phyloP scores from a whole-genome alignment of 305 asterid genomes.

The Coffea humblotiana region DNA sequence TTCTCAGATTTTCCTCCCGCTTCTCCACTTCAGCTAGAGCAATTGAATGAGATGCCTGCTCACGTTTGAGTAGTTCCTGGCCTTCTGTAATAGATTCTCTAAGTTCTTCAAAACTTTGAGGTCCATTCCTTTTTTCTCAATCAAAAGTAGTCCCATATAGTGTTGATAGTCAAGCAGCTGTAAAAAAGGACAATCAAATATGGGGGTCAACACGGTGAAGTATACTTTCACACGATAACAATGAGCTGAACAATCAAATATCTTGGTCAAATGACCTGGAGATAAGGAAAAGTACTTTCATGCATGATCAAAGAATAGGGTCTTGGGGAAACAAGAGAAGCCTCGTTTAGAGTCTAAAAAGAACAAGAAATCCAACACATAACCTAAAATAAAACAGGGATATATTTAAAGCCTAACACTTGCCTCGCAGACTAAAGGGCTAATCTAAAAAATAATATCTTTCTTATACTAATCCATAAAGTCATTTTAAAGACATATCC shows the following conservation, averaged over 20 bases:
- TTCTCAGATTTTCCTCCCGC: slow-evolving; percentile 69
- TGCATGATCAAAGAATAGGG: not conserved
- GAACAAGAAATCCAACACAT: too few relatives aligned
- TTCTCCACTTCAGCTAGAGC: slow-evolving; percentile 72
- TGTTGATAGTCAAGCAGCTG: slow-evolving; percentile 87
- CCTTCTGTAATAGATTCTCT: slow-evolving; percentile 57
- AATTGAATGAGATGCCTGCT: slow-evolving; percentile 64
- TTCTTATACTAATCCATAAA: not conserved
- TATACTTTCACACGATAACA: slow-evolving; percentile 37
- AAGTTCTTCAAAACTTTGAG: slow-evolving; percentile 55
- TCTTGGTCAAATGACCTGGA: not conserved
- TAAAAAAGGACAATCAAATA: slow-evolving; percentile 14
- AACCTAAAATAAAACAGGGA: too few relatives aligned
- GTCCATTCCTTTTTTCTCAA: slow-evolving; percentile 92
- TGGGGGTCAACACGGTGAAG: not conserved
- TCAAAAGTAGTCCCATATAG: slow-evolving; percentile 80
- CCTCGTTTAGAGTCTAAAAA: not conserved
- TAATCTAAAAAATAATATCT: not conserved
- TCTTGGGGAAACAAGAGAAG: not conserved
- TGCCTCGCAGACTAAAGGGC: too few relatives aligned
- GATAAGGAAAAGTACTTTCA: not conserved
- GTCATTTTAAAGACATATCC: not conserved
- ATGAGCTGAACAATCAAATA: slow-evolving; percentile 48
- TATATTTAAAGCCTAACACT: too few relatives aligned
- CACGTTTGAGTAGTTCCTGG: slow-evolving; percentile 75